Conservation (phyloP, 2,329 filamentous ascomycete species). For the Hypoxylon sp. region DNA sequence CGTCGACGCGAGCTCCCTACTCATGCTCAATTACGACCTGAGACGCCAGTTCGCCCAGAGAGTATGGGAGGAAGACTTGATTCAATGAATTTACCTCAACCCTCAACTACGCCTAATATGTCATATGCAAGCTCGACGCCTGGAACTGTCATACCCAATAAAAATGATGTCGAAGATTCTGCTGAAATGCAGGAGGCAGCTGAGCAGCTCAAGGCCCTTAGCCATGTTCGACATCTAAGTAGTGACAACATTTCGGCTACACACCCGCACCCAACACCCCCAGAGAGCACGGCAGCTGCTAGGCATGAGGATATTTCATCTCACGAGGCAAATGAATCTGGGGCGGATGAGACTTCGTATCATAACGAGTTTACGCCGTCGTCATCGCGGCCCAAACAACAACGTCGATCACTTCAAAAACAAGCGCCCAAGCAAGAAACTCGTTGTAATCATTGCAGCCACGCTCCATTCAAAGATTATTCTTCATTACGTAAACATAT, state of each 20-base stretch:
- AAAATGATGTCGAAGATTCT: constrained; percentile 72
- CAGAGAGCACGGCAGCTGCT: constrained; percentile 51
- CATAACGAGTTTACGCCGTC: constrained; percentile 56
- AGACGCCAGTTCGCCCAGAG: constrained; percentile 53
- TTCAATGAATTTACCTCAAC: constrained; percentile 48
- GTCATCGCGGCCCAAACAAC: constrained; percentile 59
- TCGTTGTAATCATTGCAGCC: constrained; percentile 72
- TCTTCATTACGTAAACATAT: constrained; percentile 77
- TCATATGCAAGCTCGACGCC: constrained; percentile 50
- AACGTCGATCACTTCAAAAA: constrained; percentile 64
- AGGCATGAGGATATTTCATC: constrained; percentile 61
- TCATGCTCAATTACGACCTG: constrained; percentile 48
- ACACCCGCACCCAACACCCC: constrained; percentile 46
- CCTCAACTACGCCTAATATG: constrained; percentile 42
- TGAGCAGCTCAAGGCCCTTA: constrained; percentile 75
- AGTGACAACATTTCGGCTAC: constrained; percentile 58
- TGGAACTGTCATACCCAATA: constrained; percentile 55
- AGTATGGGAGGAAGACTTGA: constrained; percentile 46
- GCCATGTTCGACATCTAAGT: constrained; percentile 71
- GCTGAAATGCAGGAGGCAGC: constrained; percentile 78
- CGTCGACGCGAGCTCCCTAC: constrained; percentile 50
- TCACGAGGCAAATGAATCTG: constrained; percentile 59
- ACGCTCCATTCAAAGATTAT: constrained; percentile 76
- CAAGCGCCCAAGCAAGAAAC: constrained; percentile 70
- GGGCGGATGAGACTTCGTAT: constrained; percentile 58